Base-by-base conservation (phyloP, 2,329 filamentous ascomycete species). In the Aureobasidium sp. region DNA sequence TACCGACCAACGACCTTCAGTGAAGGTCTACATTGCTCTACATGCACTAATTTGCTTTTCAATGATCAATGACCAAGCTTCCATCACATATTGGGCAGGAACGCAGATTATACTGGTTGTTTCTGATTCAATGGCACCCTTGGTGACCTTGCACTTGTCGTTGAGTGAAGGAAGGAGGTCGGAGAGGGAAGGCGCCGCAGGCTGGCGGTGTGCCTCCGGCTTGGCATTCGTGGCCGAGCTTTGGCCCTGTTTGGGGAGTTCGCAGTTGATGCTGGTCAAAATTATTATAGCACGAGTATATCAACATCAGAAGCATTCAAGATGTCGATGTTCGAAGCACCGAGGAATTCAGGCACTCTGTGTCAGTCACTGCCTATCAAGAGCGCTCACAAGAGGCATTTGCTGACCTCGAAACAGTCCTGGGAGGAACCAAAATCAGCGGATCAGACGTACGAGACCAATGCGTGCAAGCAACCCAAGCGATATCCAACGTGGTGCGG, bases 401-500 rank as follows among this genome's bases (percentile, higher is more conserved):
- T 31, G 36, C 57, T 61, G 36, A 61, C 31, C 14, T 22, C 34
- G 9, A 41, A 68, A 75, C 41, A 87, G 84, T 99, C 81, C 85
- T 99, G 66, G 94, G 94, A 70, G 94, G 94, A 75, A 87, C 91
- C 79, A 99, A 99, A 85, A 96, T 97, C 77, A 96, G 90, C 70
- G 94, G 94, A 69, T 83, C 90, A 71, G 94, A 99, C 79, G 96
- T 99, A 76, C 86, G 94, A 75, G 94, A 99, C 75, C 92, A 97
- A 79, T 97, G 97, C 82, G 94, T 97, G 53, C 85, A 91, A 69
- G 94, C 94, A 68, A 97, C 94, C 49, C 91, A 97, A 76, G 91
- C 93, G 64, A 97, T 99, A 72, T 89, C 94, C 71, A 99, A 97
- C 86, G 92, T 99, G 64, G 91, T 99, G 76, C 97, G 96, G 82